Base-by-base conservation (phyloP, 192 early-diverging fungal genomes). In the Allomyces macrogynus region DNA sequence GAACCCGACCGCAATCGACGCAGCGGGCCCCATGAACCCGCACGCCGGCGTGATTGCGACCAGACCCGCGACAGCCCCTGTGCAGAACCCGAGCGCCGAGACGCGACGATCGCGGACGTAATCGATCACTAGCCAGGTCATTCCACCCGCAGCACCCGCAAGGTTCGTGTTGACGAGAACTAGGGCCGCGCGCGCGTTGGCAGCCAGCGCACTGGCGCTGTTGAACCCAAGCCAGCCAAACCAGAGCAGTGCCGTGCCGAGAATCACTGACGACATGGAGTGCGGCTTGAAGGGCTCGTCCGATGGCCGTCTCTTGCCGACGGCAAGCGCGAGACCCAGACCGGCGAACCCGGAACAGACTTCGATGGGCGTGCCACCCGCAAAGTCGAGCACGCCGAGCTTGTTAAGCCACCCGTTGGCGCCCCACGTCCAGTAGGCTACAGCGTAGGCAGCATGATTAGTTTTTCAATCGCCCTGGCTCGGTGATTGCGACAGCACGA, bases 311-410 rank as follows among this genome's bases (percentile, higher is more conserved):
- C 94, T 84, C 68, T 84, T 85, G 61, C 95, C 95, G 24, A 94
- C 66, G 11, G 92, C 80, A 26, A 92, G 65, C 22, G 86, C 78
- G 76, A 89, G 92, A 43, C 92, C 95, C 63, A 96, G 77, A 49
- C 87, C 89, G 63, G 88, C 86, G 69, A 87, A 89, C 20, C 95
- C 95, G 24, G 89, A 91, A 3, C 84, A 76, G 23, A 94, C 87
- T 71, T 99, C 90, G 24, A 99, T 91, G 23, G 92, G 90, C n/a
- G 90, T 90, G 25, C 95, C 93, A 60, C 95, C 95, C 18, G 95
- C 93, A 66, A 90, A 99, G 76, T 99, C 93, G 24, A 93, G 78
- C 27, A 78, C 82, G 42, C 91, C 91, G 76, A 91, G 76, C 42
- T 82, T 84, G 61, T 73, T 76, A 61, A 88, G 75, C 92, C 91